Percentiles rank a stretch among this genome's conserved stretches.
Conservation (phyloP, 1,139 yeast genomes). For the Kodamaea arcana region DNA sequence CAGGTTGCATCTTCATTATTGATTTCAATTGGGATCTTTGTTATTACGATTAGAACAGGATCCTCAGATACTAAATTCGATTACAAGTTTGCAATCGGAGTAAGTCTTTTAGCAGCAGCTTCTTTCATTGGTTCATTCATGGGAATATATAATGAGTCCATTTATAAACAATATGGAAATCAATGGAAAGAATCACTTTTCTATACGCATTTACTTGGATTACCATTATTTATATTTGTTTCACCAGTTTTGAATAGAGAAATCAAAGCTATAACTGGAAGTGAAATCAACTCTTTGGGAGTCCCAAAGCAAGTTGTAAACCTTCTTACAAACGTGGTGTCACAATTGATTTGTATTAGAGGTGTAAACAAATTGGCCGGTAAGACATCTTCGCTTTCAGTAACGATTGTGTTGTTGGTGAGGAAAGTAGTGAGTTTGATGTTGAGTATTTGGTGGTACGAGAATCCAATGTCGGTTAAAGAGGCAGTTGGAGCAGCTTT, state of each 20-base stretch:
- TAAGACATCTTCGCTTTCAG: conserved; percentile 54
- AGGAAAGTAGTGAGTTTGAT: conserved; percentile 60
- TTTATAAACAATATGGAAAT: conserved; percentile 47
- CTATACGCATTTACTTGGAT: conserved; percentile 53
- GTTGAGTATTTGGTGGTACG: conserved; percentile 48
- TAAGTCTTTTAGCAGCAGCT: conserved; percentile 40
- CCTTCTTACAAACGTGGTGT: conserved; percentile 42
- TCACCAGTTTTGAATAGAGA: conserved; percentile 15
- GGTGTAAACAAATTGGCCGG: conserved; percentile 67
- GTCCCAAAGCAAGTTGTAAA: conserved; percentile 19
- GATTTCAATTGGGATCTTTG: conserved; percentile 53
- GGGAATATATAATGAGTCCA: conserved; percentile 53
- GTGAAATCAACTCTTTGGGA: conserved; percentile 1
- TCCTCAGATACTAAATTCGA: conserved; percentile 4
- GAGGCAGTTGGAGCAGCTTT: conserved; percentile 44
- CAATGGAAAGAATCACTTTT: conserved; percentile 66
- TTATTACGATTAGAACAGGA: conserved; percentile 39
- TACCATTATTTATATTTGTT: conserved; percentile 50
- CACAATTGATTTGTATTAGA: conserved; percentile 62
- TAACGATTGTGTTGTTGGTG: conserved; percentile 54
- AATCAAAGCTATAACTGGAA: conserved; percentile 7
- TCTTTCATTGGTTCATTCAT: conserved; percentile 50
- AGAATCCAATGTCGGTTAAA: conserved; percentile 35
- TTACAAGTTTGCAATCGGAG: conserved; percentile 34
- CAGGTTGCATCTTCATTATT: conserved; percentile 51